Percentiles rank a stretch among this genome's conserved stretches.
phyloP scores from a whole-genome alignment of 768 basidiomycete genomes.

The Suillus placidus region DNA sequence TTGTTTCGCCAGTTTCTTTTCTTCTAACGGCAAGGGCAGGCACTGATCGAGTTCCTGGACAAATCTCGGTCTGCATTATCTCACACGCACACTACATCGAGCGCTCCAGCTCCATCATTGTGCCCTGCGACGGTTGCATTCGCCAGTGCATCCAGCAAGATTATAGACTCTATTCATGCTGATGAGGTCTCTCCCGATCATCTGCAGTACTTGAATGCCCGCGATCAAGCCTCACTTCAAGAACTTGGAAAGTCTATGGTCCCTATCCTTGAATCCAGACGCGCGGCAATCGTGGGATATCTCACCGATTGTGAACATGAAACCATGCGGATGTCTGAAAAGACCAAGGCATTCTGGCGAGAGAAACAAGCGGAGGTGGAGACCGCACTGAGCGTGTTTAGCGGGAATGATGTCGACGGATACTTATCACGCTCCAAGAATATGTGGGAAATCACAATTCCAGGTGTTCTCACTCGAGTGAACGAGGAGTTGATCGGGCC shows the following conservation, averaged over 20 bases:
- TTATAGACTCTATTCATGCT: constrained; percentile 61
- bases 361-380: constrained; percentile 52
- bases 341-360: constrained; percentile 64
- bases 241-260: constrained; percentile 46
- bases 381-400: constrained; percentile 47
- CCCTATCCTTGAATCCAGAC: constrained; percentile 48
- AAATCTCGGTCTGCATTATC: constrained; percentile 74
- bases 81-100: constrained; percentile 68
- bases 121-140: constrained; percentile 83
- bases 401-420: constrained; percentile 47
- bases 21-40: constrained; percentile 40
- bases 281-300: constrained; percentile 50
- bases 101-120: constrained; percentile 73
- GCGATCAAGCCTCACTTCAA: constrained; percentile 53
- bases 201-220: constrained; percentile 61
- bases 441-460: constrained; percentile 57
- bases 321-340: constrained; percentile 56
- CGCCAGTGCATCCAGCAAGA: constrained; percentile 28
- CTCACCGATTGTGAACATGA: constrained; percentile 55
- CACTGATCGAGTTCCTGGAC: constrained; percentile 80
- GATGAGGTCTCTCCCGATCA: constrained; percentile 63
- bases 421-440: constrained; percentile 53
- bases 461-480: constrained; percentile 47
- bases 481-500: constrained; percentile 66
- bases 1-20: neutral